Conservation (phyloP, 1,284 basidiomycete genomes). For the Phaffia rhodozyma region DNA sequence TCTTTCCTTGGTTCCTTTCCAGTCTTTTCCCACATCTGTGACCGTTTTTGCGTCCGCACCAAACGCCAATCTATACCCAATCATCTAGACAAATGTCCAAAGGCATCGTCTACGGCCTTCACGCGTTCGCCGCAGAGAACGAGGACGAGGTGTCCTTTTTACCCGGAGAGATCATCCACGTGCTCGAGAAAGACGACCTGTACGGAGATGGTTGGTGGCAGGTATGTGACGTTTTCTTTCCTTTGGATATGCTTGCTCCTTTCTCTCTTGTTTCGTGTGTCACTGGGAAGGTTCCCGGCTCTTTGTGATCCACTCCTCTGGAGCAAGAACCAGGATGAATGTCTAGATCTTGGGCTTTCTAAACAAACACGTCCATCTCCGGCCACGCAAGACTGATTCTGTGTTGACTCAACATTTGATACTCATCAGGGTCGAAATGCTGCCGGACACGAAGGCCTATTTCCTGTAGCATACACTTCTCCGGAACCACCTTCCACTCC, state of each 20-base stretch:
- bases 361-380: too few relatives aligned
- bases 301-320: too few relatives aligned
- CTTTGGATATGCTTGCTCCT: constrained; percentile 12
- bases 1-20: too few relatives aligned
- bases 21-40: not conserved
- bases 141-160: constrained; percentile 84
- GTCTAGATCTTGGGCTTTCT: too few relatives aligned
- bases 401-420: not conserved
- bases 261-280: constrained; percentile 9
- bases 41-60: too few relatives aligned
- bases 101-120: constrained; percentile 55
- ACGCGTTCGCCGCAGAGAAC: constrained; percentile 81
- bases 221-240: constrained; percentile 43
- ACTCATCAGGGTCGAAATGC: constrained; percentile 65
- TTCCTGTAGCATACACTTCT: constrained; percentile 82
- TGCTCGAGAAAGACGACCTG: constrained; percentile 84
- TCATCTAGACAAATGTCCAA: too few relatives aligned
- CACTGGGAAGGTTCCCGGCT: too few relatives aligned
- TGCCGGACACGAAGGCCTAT: constrained; percentile 70
- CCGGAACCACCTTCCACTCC: constrained; percentile 31
- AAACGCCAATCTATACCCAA: too few relatives aligned
- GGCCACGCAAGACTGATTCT: too few relatives aligned
- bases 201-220: constrained; percentile 99
- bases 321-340: too few relatives aligned
- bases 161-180: constrained; percentile 74